Percentiles rank a stretch among this genome's conserved stretches.
Conservation (phyloP, 768 basidiomycete genomes). For the Podaxis sp. region DNA sequence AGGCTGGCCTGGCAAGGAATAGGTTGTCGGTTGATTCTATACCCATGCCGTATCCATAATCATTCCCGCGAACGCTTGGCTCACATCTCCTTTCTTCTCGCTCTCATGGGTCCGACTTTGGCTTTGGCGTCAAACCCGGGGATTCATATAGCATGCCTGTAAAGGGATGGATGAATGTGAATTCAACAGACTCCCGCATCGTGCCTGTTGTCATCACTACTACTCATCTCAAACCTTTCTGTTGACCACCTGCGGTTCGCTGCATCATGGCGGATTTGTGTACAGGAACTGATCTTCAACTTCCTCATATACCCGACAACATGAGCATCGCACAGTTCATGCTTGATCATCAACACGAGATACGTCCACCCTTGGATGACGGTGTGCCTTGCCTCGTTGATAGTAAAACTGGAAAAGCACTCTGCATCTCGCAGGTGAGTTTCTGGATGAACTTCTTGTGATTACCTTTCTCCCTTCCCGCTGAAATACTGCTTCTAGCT, state of each 20-base stretch:
- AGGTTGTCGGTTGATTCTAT: not conserved
- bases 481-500: constrained; percentile 6
- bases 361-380: constrained; percentile 36
- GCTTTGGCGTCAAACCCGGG: not conserved
- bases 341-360: constrained; percentile 46
- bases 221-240: constrained; percentile 10
- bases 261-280: constrained; percentile 29
- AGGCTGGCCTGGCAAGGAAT: not conserved
- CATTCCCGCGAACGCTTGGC: not conserved
- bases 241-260: constrained; percentile 2
- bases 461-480: not conserved
- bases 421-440: constrained; percentile 3
- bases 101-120: constrained; percentile 2
- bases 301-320: constrained; percentile 52
- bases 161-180: constrained; percentile 1
- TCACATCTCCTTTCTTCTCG: constrained; percentile 5
- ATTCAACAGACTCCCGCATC: constrained; percentile 6
- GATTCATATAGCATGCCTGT: constrained; percentile 6
- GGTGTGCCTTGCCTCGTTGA: constrained; percentile 52
- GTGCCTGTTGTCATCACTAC: constrained; percentile 4
- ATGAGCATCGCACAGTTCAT: constrained; percentile 58
- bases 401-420: constrained; percentile 42
- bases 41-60: not conserved
- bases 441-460: not conserved
- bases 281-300: constrained; percentile 22